phyloP scores from a whole-genome alignment of 768 basidiomycete genomes.

The Tubosaeta sp. region DNA sequence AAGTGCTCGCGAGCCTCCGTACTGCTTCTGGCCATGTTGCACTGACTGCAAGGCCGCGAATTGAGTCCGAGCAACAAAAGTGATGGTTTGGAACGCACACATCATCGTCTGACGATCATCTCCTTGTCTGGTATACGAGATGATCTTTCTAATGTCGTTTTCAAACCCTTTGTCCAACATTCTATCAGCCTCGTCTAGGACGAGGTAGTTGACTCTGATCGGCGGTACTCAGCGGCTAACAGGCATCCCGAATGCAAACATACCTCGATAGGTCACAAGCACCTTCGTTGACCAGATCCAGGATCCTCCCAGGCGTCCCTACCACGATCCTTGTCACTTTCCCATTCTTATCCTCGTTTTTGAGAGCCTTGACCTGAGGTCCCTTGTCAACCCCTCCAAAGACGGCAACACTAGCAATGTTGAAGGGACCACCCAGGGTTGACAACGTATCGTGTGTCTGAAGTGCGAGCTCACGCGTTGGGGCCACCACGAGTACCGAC shows the following conservation, averaged over 20 bases:
- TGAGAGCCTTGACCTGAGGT: constrained; percentile 68
- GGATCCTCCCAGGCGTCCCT: constrained; percentile 90
- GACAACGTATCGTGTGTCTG: constrained; percentile 88
- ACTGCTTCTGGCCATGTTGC: constrained; percentile 99
- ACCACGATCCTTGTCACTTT: constrained; percentile 75
- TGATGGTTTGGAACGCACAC: constrained; percentile 55
- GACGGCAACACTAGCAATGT: constrained; percentile 78
- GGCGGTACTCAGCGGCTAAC: background rate
- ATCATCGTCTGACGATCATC: constrained; percentile 86
- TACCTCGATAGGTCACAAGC: constrained; percentile 76
- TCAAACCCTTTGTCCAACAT: constrained; percentile 99
- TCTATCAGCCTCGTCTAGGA: constrained; percentile 95
- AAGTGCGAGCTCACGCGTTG: constrained; percentile 93
- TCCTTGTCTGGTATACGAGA: constrained; percentile 64
- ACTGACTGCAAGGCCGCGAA: constrained; percentile 55
- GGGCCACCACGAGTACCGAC: constrained; percentile 79
- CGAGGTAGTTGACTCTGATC: constrained; percentile 79
- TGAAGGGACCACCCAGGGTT: constrained; percentile 67
- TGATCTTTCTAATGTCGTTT: constrained; percentile 92
- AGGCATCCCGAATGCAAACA: constrained; percentile 25
- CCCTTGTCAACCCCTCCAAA: constrained; percentile 96
- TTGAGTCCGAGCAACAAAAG: background rate
- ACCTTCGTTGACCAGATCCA: constrained; percentile 89
- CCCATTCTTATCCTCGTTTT: constrained; percentile 46
- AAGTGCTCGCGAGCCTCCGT: constrained; percentile 80